These are phyloP conservation scores for Chlorociboria aeruginascens DNA, from an alignment of 495 filamentous ascomycete species.

Conservation along the genomic window DNA sequence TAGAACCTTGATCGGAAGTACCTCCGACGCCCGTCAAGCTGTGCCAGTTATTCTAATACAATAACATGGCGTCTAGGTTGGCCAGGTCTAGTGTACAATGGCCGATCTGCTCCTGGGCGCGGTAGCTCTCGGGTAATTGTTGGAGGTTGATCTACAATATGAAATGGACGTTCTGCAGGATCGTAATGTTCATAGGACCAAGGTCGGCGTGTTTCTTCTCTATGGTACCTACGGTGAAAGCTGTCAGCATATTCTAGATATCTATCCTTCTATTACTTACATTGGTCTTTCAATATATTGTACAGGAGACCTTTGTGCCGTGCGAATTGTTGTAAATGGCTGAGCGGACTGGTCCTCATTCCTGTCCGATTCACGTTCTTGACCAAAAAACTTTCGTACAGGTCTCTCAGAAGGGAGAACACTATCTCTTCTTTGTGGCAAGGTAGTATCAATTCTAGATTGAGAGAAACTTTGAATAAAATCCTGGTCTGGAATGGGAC, in stretches of 20 bases:
- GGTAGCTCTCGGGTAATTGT: background rate
- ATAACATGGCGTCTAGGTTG: slow-evolving; percentile 6
- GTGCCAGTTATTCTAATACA: slow-evolving; percentile 1
- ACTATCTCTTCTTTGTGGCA: slow-evolving; percentile 1
- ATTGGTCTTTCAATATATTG: slow-evolving; percentile 12
- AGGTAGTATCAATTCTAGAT: slow-evolving; percentile 13
- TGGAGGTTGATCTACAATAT: background rate
- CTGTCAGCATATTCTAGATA: background rate
- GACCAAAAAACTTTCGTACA: slow-evolving; percentile 1
- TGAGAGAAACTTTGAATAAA: slow-evolving; percentile 15
- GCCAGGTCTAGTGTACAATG: background rate
- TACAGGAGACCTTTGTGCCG: slow-evolving; percentile 13
- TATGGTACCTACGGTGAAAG: background rate
- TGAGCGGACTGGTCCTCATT: slow-evolving; percentile 10
- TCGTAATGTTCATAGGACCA: background rate
- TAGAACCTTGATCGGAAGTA: no score
- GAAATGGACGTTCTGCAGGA: background rate
- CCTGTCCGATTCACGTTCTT: background rate
- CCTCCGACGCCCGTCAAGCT: no score
- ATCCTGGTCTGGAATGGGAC: slow-evolving; percentile 6
- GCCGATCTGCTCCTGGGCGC: background rate
- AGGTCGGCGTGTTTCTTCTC: slow-evolving; percentile 1
- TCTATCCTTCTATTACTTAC: slow-evolving; percentile 8
- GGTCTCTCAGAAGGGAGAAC: slow-evolving; percentile 5
- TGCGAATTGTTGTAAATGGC: slow-evolving; percentile 6